Evolutionary conservation across 257 asterid genomes (phyloP).

Genomic region (Paulownia fortunei): DNA sequence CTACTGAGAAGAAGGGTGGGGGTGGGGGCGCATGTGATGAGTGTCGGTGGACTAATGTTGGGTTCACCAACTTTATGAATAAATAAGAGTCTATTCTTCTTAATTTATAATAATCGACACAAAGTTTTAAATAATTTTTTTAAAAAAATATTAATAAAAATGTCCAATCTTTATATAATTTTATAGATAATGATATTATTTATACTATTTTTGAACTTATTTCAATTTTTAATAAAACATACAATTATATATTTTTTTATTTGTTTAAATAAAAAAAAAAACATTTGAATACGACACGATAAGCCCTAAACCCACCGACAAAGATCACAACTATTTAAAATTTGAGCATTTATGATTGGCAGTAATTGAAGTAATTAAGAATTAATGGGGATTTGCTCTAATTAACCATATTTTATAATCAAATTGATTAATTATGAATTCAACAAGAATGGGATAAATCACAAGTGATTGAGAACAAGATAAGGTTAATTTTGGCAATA

Average conservation of each 20-base stretch:
- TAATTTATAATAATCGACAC: too few species aligned
- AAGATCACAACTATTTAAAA: background rate
- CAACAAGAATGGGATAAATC: background rate
- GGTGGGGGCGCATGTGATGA: constrained; percentile 20
- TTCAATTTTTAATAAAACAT: too few species aligned
- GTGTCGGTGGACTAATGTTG: constrained; percentile 41
- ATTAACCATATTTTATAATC: background rate
- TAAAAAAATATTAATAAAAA: too few species aligned
- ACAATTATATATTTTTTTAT: too few species aligned
- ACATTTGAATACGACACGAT: background rate
- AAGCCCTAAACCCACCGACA: background rate
- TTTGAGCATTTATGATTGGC: background rate
- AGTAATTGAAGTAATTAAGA: background rate
- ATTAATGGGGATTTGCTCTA: background rate
- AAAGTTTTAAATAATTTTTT: too few species aligned
- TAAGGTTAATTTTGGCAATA: background rate
- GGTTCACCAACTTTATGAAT: background rate
- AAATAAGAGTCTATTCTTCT: background rate
- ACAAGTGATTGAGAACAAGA: background rate
- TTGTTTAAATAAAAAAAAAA: too few species aligned
- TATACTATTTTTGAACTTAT: too few species aligned
- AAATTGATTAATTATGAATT: background rate
- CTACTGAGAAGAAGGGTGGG: background rate
- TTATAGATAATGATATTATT: too few species aligned
- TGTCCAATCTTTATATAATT: too few species aligned